Base-by-base conservation (phyloP, 2,329 filamentous ascomycete species). In the Aspergillus versicolor region DNA sequence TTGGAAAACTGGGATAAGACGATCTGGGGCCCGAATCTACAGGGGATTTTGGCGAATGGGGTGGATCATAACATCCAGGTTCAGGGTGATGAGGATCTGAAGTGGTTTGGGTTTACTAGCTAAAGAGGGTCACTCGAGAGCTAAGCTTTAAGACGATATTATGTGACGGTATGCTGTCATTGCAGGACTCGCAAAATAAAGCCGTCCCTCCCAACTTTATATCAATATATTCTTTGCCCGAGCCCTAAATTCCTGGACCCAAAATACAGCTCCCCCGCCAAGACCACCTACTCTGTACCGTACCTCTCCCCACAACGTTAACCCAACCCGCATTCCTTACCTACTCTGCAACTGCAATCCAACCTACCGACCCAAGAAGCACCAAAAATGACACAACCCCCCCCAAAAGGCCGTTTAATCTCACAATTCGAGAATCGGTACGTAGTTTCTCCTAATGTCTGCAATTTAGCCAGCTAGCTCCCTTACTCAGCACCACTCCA, bases 381-480 rank as follows among this genome's bases (percentile, higher is more conserved):
- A 30, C 27, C 8, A 30, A 30, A 27, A 24, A 44, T 27, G 21
- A 2, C 42, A 44, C 0, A 93, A 93, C 24, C 97, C 92, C 1
- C 92, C 97, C 57, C 93, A 93, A 55, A 49, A 49, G 44, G 52
- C 45, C 52, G 52, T 13, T 21, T 49, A 34, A 44, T 55, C 27
- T 55, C 52, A 13, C 52, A 55, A 7, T 55, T 55, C 45, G 44
- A 55, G 19, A 22, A 43, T 38, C 45, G 38, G 52, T 49, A 49
- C 8, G 11, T 22, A 27, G 27, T 17, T 19, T 3, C 15, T 15
- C n/a, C 19, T 15, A 17, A 6, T 38, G 12, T 13, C 17, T 12
- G 12, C n/a, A 8, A n/a, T 11, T 21, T 5, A 17, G 22, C 7
- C 8, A 22, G 32, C 44, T 21, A 42, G n/a, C 44, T n/a, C 12